Evolutionary conservation across 2,329 filamentous ascomycete genomes (phyloP).

Genomic region (Sordariomycetes sp.): DNA sequence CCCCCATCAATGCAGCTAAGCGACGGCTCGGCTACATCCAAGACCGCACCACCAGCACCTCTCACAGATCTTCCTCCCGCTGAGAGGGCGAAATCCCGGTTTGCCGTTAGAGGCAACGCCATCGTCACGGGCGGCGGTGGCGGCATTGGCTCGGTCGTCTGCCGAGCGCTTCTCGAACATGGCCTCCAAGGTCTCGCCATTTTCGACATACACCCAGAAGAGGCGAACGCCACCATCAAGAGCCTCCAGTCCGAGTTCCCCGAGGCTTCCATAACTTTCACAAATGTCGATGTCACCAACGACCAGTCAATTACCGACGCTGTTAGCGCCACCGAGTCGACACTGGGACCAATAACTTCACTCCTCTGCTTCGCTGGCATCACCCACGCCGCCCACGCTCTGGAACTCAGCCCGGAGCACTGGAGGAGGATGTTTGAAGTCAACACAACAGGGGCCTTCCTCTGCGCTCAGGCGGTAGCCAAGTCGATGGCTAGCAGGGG

Average conservation of each 20-base stretch:
- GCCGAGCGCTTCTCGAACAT: slow-evolving; percentile 18
- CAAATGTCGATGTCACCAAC: slow-evolving; percentile 70
- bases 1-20: too few species aligned
- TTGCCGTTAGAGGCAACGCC: slow-evolving; percentile 12
- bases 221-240: slow-evolving; percentile 58
- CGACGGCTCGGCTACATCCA: too few species aligned
- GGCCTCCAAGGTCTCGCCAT: slow-evolving; percentile 18
- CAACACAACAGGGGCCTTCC: slow-evolving; percentile 70
- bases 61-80: too few species aligned
- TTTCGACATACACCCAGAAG: slow-evolving; percentile 60
- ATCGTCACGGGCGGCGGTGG: slow-evolving; percentile 20
- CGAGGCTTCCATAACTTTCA: slow-evolving; percentile 63
- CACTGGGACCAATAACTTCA: slow-evolving; percentile 61
- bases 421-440: slow-evolving; percentile 53
- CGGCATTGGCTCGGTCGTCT: slow-evolving; percentile 16
- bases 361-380: slow-evolving; percentile 72
- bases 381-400: slow-evolving; percentile 37
- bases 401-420: slow-evolving; percentile 56
- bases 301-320: slow-evolving; percentile 58
- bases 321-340: slow-evolving; percentile 52
- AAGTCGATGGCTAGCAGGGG: slow-evolving; percentile 61
- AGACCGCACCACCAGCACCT: too few species aligned
- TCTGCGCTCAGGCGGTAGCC: slow-evolving; percentile 62
- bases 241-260: slow-evolving; percentile 53
- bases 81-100: too few species aligned